Conservation (phyloP, 2,329 filamentous ascomycete genomes). For the Talaromyces sp. region DNA sequence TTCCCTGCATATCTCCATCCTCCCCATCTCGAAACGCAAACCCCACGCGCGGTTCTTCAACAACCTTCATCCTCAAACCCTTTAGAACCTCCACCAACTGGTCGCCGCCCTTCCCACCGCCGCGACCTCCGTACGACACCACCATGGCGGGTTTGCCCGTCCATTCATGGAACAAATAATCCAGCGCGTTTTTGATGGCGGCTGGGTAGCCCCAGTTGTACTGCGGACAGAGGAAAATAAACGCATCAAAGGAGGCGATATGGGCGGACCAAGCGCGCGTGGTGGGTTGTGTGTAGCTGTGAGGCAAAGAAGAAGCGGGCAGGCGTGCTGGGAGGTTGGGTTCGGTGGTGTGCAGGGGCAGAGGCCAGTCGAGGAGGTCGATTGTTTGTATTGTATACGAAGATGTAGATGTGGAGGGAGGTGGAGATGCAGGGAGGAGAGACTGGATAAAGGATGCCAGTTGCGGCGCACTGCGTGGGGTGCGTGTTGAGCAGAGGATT, state of each 20-base stretch:
- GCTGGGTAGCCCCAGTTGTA: constrained; percentile 51
- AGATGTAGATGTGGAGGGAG: neutral
- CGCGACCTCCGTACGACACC: constrained; percentile 46
- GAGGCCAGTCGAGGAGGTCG: neutral
- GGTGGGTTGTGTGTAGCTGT: constrained; percentile 3
- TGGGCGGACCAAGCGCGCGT: constrained; percentile 3
- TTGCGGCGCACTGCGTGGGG: neutral
- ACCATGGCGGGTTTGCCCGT: constrained; percentile 47
- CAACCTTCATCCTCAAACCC: constrained; percentile 3
- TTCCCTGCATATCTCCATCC: neutral
- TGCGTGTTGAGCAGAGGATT: neutral
- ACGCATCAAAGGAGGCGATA: constrained; percentile 16
- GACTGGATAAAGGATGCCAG: neutral
- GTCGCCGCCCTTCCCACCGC: constrained; percentile 14
- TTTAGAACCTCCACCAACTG: constrained; percentile 6
- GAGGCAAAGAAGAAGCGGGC: neutral
- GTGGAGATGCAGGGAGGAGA: neutral
- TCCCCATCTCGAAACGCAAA: neutral
- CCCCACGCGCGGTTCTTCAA: neutral
- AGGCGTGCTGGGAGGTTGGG: neutral
- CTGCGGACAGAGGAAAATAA: constrained; percentile 30
- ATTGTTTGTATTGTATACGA: neutral
- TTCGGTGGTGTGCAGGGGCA: neutral
- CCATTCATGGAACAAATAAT: constrained; percentile 54
- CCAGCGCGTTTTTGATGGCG: constrained; percentile 53